Percentiles rank a stretch among this genome's conserved stretches.
Conservation (phyloP, 1,139 yeast species). For the Suhomyces wounanorum region DNA sequence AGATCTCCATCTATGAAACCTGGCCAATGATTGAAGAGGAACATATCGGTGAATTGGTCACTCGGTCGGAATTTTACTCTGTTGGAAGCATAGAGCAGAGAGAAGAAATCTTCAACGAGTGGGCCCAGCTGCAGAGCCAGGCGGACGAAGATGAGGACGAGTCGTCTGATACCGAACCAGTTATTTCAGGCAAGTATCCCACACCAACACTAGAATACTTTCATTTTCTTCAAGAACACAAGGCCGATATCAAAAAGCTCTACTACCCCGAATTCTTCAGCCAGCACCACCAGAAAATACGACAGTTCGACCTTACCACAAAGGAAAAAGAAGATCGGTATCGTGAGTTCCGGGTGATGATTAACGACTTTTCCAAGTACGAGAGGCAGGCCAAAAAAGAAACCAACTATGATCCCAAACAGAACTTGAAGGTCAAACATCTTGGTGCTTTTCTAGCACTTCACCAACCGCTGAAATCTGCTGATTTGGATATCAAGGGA, state of each 20-base stretch:
- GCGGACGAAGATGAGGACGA: background rate
- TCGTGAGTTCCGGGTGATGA: conserved; percentile 27
- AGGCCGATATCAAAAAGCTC: conserved; percentile 30
- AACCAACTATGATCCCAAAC: conserved; percentile 16
- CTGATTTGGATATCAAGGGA: background rate
- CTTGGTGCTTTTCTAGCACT: conserved; percentile 6
- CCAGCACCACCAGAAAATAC: conserved; percentile 20
- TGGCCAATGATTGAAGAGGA: conserved; percentile 46
- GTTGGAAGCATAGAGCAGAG: conserved; percentile 22
- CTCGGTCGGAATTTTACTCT: conserved; percentile 34
- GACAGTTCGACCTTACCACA: conserved; percentile 16
- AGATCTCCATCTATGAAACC: conserved; percentile 37
- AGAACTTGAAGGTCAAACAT: conserved; percentile 34
- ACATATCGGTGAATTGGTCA: conserved; percentile 30
- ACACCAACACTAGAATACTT: conserved; percentile 27
- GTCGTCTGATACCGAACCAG: background rate
- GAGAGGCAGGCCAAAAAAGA: conserved; percentile 29
- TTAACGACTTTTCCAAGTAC: conserved; percentile 28
- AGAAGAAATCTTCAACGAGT: conserved; percentile 32
- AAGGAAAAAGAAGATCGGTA: conserved; percentile 26
- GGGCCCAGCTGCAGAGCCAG: conserved; percentile 26
- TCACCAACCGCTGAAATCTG: background rate
- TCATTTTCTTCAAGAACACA: conserved; percentile 32
- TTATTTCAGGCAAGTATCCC: conserved; percentile 22
- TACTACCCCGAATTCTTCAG: conserved; percentile 33